Percentiles rank a stretch among this genome's conserved stretches.
Evolutionary conservation across 306 rosid species (phyloP).

Genomic region (Citrullus amarus): DNA sequence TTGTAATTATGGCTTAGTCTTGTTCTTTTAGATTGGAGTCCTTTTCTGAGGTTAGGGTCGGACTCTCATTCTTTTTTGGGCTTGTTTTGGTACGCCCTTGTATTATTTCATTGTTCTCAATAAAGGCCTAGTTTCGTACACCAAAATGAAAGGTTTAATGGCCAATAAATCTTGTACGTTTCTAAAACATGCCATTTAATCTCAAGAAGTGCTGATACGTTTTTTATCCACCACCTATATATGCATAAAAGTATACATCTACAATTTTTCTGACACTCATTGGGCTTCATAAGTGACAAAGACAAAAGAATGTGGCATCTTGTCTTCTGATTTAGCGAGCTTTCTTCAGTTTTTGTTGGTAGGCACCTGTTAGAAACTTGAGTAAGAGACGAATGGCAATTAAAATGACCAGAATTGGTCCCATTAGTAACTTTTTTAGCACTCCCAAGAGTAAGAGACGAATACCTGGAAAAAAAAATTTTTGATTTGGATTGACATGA

Average conservation of each 20-base stretch:
- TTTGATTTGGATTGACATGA: neutral
- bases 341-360: neutral
- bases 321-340: neutral
- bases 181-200: neutral
- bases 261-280: neutral
- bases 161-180: neutral
- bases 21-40: too few species aligned
- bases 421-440: neutral
- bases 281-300: neutral
- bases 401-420: neutral
- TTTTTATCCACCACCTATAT: neutral
- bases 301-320: neutral
- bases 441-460: neutral
- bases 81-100: too few species aligned
- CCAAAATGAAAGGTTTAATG: neutral
- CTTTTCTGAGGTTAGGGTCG: neutral
- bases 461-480: neutral
- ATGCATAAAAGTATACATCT: neutral
- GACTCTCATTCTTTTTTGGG: neutral
- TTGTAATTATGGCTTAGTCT: too few species aligned
- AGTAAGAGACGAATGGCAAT: neutral
- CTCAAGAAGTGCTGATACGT: neutral
- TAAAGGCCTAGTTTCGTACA: neutral
- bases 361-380: neutral
- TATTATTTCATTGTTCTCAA: neutral